Evolutionary conservation across 1,284 basidiomycete species (phyloP), one percentile per base, ranked within the genome.

Genomic region (Irpex sp.): DNA sequence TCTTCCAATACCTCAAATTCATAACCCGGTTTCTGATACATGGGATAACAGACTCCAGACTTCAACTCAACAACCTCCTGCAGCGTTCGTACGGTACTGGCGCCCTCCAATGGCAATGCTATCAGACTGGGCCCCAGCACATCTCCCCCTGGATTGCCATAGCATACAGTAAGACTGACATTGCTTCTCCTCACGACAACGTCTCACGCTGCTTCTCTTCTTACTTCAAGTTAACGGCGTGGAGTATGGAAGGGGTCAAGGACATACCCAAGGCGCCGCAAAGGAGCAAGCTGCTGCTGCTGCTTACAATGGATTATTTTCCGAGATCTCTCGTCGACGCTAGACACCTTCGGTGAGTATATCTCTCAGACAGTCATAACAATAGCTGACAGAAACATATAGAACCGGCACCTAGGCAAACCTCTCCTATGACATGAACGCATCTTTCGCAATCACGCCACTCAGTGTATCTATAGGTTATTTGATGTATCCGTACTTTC

Each of bases 51-150:
- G 66, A 66, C 56, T 64, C 56, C 36, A 43, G 66, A n/a, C 58
- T 65, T 53, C 57, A 63, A 49, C 63, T 69, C 33, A 69, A 69
- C 58, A 69, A 69, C 57, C 57, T 65, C 11, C 59, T 69, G 13
- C 68, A 69, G 46, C 35, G 55, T 6, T 56, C 63, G 8, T 61
- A 53, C 19, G 63, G 68, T 6, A 33, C 47, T 8, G 11, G 51
- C 21, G 56, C 58, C 4, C 47, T 69, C 1, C 21, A 21, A 5
- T 67, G 65, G 66, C 60, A 60, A 6, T 11, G 37, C 8, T 17
- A n/a, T 15, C 65, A 61, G 17, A 15, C 5, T 9, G 68, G 68
- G 4, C 60, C 65, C 17, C 62, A 63, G 36, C 62, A 69, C 47
- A 37, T 15, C n/a, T 33, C 66, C 13, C 37, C 53, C 13, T 69